A percentile compares a stretch with the other conserved stretches of the same genome.
Evolutionary conservation across 495 filamentous ascomycete species (phyloP).

Genomic region (Friedmanniomyces endolithicus): DNA sequence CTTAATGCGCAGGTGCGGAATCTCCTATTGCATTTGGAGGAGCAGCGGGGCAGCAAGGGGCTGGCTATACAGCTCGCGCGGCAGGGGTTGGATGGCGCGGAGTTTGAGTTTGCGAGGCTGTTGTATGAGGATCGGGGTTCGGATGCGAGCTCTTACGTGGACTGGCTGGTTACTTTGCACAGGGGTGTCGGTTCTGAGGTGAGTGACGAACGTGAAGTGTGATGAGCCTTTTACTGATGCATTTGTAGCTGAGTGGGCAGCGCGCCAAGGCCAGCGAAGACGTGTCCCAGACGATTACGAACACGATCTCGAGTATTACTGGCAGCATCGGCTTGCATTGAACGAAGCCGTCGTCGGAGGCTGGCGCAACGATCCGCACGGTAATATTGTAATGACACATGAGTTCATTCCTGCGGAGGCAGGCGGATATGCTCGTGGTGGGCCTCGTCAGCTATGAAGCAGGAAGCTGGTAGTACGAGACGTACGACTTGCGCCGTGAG

Average conservation of each 20-base stretch:
- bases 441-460: no score
- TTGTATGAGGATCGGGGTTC: slow-evolving; percentile 93
- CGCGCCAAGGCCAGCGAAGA: slow-evolving; percentile 14
- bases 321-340: neutral
- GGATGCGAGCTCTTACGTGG: slow-evolving; percentile 93
- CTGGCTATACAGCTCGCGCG: slow-evolving; percentile 81
- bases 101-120: slow-evolving; percentile 88
- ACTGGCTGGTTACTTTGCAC: slow-evolving; percentile 95
- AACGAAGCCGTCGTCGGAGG: neutral
- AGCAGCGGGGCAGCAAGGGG: slow-evolving; percentile 71
- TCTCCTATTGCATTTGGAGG: slow-evolving; percentile 72
- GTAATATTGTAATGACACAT: no score
- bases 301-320: slow-evolving; percentile 12
- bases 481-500: no score
- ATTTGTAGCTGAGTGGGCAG: slow-evolving; percentile 16
- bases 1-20: slow-evolving; percentile 93
- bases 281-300: slow-evolving; percentile 2
- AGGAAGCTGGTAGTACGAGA: no score
- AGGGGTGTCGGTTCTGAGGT: slow-evolving; percentile 31
- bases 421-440: no score
- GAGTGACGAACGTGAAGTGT: neutral
- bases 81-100: slow-evolving; percentile 86
- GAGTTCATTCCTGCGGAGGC: no score
- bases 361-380: no score
- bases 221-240: neutral